Evolutionary conservation across 306 rosid species (phyloP).

Genomic region (Ceratonia siliqua): DNA sequence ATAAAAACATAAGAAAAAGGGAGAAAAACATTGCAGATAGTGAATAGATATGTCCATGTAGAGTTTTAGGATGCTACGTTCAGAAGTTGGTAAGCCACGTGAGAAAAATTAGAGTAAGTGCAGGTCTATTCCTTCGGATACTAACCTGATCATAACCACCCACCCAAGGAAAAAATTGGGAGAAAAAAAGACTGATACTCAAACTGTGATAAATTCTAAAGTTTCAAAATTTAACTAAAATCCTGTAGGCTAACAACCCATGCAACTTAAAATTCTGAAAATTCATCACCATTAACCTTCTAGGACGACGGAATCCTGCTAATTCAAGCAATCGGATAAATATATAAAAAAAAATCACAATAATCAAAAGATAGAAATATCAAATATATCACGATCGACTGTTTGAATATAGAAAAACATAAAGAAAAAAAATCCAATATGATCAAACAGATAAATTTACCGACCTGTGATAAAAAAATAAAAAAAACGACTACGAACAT

Average conservation of each 20-base stretch:
- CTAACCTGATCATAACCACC: not conserved
- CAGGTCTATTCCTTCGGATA: not conserved
- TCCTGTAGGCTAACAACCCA: not conserved
- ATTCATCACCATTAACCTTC: not conserved
- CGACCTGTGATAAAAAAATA: not conserved
- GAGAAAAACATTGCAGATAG: not conserved
- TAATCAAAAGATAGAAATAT: not conserved
- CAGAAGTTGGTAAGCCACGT: not conserved
- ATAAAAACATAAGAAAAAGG: not conserved
- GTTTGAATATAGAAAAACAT: not conserved
- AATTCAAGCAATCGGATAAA: not conserved
- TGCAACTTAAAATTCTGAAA: not conserved
- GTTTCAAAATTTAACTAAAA: conserved; percentile 1
- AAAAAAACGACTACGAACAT: not conserved
- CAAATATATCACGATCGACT: not conserved
- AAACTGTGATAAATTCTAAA: not conserved
- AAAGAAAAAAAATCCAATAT: not conserved
- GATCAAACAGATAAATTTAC: not conserved
- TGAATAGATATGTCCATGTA: not conserved
- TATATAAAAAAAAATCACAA: not conserved
- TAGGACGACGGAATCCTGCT: not conserved
- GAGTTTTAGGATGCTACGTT: not conserved
- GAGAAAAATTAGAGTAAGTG: not conserved
- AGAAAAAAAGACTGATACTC: not conserved
- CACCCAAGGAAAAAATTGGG: too few relatives aligned